These are phyloP conservation scores for Penicillium capsulatum DNA, from an alignment of 2,329 filamentous ascomycete species.

Conservation along the genomic window DNA sequence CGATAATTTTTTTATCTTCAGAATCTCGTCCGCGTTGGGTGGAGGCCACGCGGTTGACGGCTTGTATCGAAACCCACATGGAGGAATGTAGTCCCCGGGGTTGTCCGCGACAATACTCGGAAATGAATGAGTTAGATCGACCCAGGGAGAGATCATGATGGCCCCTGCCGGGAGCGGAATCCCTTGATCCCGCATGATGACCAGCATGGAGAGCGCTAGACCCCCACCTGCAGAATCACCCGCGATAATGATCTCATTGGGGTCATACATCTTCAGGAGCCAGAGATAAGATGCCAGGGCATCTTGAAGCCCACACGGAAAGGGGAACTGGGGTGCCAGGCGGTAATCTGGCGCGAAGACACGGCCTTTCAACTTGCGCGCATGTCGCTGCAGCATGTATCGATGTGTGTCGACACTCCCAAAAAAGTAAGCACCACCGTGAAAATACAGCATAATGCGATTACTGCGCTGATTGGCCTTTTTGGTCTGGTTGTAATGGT, in stretches of 20 bases:
- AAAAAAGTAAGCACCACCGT: conserved; percentile 93
- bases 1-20: conserved; percentile 45
- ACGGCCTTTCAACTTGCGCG: conserved; percentile 83
- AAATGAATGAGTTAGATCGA: conserved; percentile 91
- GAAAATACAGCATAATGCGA: conserved; percentile 87
- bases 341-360: conserved; percentile 85
- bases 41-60: conserved; percentile 91
- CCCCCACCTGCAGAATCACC: conserved; percentile 93
- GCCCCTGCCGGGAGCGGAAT: conserved; percentile 83
- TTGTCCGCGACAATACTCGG: conserved; percentile 75
- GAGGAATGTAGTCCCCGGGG: conserved; percentile 80
- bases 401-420: conserved; percentile 93
- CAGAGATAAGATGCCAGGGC: conserved; percentile 84
- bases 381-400: conserved; percentile 97
- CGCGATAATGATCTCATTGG: conserved; percentile 77
- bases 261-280: conserved; percentile 69
- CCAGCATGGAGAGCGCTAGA: conserved; percentile 76
- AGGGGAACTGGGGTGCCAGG: conserved; percentile 88
- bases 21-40: conserved; percentile 71
- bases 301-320: conserved; percentile 87
- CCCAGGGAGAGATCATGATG: conserved; percentile 91
- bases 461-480: conserved; percentile 56
- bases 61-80: conserved; percentile 82
- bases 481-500: conserved; percentile 70
- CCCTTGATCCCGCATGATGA: conserved; percentile 74